A percentile compares a stretch with the other conserved stretches of the same genome.
Conservation (phyloP, 1,284 basidiomycete species). For the Trametes pubescens region DNA sequence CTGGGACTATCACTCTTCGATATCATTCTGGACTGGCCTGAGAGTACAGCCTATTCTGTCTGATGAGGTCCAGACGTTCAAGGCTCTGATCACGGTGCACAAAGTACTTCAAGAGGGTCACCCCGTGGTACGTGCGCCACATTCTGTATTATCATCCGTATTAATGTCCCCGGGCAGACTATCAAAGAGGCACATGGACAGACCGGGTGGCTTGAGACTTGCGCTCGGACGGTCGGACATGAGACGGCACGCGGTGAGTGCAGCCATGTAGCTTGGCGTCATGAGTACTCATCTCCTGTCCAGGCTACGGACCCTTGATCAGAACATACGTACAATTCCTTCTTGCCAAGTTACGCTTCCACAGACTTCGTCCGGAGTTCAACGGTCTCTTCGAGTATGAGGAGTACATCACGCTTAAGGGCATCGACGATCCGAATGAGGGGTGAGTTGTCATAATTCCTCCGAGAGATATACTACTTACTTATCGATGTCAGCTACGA, state of each 20-base stretch:
- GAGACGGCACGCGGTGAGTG: conserved; percentile 80
- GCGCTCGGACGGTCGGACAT: conserved; percentile 84
- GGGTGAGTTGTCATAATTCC: conserved; percentile 64
- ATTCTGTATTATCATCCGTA: background rate
- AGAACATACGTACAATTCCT: conserved; percentile 95
- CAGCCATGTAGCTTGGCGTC: background rate
- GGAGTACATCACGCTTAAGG: conserved; percentile 94
- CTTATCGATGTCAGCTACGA: conserved; percentile 74
- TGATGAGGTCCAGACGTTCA: conserved; percentile 97
- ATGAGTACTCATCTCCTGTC: conserved; percentile 5
- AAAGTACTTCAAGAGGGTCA: conserved; percentile 97
- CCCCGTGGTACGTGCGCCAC: conserved; percentile 72
- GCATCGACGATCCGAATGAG: conserved; percentile 97
- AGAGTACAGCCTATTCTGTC: conserved; percentile 94
- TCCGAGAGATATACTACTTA: background rate
- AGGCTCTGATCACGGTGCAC: conserved; percentile 94
- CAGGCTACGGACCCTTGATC: conserved; percentile 92
- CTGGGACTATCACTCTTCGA: conserved; percentile 98
- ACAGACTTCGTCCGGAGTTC: conserved; percentile 92
- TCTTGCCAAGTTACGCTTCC: conserved; percentile 94
- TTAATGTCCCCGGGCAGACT: conserved; percentile 58
- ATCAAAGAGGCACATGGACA: conserved; percentile 97
- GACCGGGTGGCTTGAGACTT: conserved; percentile 96
- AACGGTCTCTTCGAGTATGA: conserved; percentile 98
- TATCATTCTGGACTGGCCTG: conserved; percentile 95